Conservation (phyloP, 2,329 filamentous ascomycete species). For the Neurospora sp. region DNA sequence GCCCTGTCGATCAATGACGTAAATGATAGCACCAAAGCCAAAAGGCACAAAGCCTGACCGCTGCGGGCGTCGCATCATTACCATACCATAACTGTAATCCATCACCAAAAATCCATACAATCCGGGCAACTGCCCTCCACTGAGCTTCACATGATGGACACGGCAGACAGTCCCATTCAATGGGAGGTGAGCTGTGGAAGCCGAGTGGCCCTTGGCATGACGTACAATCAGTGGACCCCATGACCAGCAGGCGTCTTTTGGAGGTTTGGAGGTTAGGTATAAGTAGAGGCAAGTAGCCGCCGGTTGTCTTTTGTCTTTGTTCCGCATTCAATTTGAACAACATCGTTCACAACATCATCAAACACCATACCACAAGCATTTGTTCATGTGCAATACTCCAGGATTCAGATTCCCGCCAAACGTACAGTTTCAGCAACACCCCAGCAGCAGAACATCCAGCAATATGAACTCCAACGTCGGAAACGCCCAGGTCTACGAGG, state of each 20-base stretch:
- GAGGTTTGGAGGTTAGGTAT: not conserved
- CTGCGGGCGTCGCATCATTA: not conserved
- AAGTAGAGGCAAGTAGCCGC: not conserved
- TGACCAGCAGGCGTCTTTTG: not conserved
- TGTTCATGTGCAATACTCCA: not conserved
- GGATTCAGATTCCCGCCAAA: not conserved
- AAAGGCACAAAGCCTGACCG: not conserved
- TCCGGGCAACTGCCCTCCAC: not conserved
- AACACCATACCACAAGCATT: not conserved
- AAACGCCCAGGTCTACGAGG: constrained; percentile 57
- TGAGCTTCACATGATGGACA: not conserved
- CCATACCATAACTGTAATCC: not conserved
- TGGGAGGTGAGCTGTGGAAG: not conserved
- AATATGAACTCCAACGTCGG: constrained; percentile 53
- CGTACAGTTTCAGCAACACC: not conserved
- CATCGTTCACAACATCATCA: not conserved
- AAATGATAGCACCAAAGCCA: not conserved
- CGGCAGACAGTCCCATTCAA: not conserved
- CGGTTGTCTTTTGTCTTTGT: not conserved
- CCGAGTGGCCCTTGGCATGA: not conserved
- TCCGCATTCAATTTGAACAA: not conserved
- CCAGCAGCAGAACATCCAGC: not conserved
- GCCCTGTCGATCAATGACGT: not conserved
- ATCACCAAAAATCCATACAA: not conserved
- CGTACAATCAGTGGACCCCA: not conserved